phyloP scores from a whole-genome alignment of 2,329 filamentous ascomycete genomes.

The Penicillium sp. region DNA sequence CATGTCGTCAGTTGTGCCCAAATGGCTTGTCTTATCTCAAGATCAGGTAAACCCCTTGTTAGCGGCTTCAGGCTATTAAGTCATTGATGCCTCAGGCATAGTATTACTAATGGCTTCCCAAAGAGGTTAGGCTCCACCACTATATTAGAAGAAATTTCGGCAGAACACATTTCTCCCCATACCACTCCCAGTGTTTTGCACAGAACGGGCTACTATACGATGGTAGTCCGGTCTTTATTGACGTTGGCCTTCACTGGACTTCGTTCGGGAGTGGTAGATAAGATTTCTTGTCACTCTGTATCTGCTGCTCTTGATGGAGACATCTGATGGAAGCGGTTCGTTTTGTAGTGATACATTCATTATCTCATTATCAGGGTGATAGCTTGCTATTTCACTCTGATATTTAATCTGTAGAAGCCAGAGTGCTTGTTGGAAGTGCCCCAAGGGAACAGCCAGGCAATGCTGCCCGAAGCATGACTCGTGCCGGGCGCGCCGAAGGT shows the following conservation, averaged over 20 bases:
- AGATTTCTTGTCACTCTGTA: slow-evolving; percentile 66
- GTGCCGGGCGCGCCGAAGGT: slow-evolving; percentile 3
- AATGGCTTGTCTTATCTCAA: no score
- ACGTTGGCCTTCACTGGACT: slow-evolving; percentile 40
- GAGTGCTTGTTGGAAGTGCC: background rate
- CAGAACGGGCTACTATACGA: slow-evolving; percentile 35
- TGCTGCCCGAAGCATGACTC: background rate
- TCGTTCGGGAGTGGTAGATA: slow-evolving; percentile 61
- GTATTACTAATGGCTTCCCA: slow-evolving; percentile 9
- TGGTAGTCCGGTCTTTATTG: slow-evolving; percentile 33
- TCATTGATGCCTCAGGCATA: background rate
- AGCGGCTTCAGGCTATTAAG: no score
- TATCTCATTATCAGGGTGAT: slow-evolving; percentile 18
- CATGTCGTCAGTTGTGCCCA: no score
- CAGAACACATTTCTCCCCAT: slow-evolving; percentile 22
- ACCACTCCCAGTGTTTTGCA: slow-evolving; percentile 45
- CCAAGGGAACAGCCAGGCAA: background rate
- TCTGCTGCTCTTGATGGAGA: slow-evolving; percentile 77
- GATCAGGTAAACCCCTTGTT: no score
- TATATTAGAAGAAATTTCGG: slow-evolving; percentile 6
- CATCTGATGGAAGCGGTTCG: slow-evolving; percentile 78
- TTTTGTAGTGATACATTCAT: slow-evolving; percentile 68
- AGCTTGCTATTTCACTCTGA: slow-evolving; percentile 5
- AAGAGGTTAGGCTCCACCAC: slow-evolving; percentile 20
- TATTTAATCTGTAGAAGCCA: slow-evolving; percentile 8